Evolutionary conservation across 768 basidiomycete genomes (phyloP).

Genomic region (Fomitopsis pulvina): DNA sequence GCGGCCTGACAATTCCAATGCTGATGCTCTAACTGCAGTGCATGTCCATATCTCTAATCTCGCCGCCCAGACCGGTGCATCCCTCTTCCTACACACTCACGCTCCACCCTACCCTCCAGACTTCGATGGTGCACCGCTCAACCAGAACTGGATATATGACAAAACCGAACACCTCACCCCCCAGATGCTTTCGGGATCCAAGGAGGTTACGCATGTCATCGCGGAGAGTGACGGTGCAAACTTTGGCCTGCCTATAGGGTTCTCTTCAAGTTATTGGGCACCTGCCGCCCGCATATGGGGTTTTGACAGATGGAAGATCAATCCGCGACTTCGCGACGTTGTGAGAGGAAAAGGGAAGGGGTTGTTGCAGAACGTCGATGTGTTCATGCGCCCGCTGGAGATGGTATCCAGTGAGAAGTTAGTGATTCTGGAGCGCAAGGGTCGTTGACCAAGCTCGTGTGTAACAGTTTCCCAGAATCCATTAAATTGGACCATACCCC

Average conservation of each 20-base stretch:
- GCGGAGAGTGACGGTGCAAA: slow-evolving; percentile 31
- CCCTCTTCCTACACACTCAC: slow-evolving; percentile 74
- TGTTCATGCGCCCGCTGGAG: slow-evolving; percentile 8
- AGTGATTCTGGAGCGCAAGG: slow-evolving; percentile 16
- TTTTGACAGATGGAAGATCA: slow-evolving; percentile 36
- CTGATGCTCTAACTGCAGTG: slow-evolving; percentile 24
- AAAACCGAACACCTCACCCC: slow-evolving; percentile 67
- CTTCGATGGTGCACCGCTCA: slow-evolving; percentile 10
- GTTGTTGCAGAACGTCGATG: slow-evolving; percentile 5
- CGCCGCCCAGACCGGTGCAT: slow-evolving; percentile 85
- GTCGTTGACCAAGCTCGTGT: not conserved
- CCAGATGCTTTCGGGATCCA: slow-evolving; percentile 29
- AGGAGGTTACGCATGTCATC: slow-evolving; percentile 57
- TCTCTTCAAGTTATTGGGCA: slow-evolving; percentile 30
- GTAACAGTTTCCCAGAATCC: too few relatives aligned
- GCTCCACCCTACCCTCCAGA: slow-evolving; percentile 42
- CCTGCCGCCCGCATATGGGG: slow-evolving; percentile 36
- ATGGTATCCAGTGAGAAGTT: slow-evolving; percentile 18
- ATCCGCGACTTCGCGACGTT: slow-evolving; percentile 6
- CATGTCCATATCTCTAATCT: slow-evolving; percentile 81
- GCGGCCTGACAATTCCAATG: not conserved
- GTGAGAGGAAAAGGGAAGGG: slow-evolving; percentile 1
- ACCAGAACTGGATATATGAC: slow-evolving; percentile 59
- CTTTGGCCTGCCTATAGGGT: not conserved
- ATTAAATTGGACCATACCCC: too few relatives aligned